phyloP scores from a whole-genome alignment of 2,329 filamentous ascomycete species.

The Cordyceps militaris region DNA sequence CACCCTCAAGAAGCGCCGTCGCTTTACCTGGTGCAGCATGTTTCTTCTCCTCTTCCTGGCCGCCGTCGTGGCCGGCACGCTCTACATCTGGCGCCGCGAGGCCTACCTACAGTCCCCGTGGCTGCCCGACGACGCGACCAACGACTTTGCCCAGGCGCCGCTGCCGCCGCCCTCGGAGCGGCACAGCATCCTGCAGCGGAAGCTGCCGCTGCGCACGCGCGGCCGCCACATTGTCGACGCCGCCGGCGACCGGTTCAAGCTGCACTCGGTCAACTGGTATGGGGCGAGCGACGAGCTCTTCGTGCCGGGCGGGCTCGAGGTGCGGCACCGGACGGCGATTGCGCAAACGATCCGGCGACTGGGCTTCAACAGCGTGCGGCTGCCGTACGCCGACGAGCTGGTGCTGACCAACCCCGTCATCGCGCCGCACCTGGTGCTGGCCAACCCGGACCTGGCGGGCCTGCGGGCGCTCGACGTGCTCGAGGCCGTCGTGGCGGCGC shows the following conservation, averaged over 20 bases:
- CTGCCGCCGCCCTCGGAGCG: slow-evolving; percentile 37
- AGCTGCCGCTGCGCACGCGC: slow-evolving; percentile 50
- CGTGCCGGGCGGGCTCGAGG: slow-evolving; percentile 56
- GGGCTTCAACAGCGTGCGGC: slow-evolving; percentile 63
- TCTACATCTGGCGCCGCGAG: slow-evolving; percentile 40
- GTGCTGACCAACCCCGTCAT: slow-evolving; percentile 53
- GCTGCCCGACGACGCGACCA: slow-evolving; percentile 41
- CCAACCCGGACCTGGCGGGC: slow-evolving; percentile 54
- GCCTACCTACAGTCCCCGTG: slow-evolving; percentile 37
- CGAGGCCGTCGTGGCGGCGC: slow-evolving; percentile 48
- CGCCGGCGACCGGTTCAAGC: slow-evolving; percentile 49
- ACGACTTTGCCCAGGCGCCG: slow-evolving; percentile 41
- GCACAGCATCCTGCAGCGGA: slow-evolving; percentile 39
- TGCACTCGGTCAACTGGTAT: slow-evolving; percentile 64
- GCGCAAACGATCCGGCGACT: slow-evolving; percentile 51
- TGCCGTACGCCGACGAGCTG: slow-evolving; percentile 64
- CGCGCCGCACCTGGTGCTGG: slow-evolving; percentile 39
- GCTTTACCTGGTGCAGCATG: background rate
- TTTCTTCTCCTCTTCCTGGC: background rate
- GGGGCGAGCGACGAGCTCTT: slow-evolving; percentile 61
- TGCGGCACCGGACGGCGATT: slow-evolving; percentile 54
- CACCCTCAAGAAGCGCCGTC: background rate
- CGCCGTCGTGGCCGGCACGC: background rate
- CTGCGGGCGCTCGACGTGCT: slow-evolving; percentile 53
- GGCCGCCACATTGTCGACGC: slow-evolving; percentile 57